Evolutionary conservation across 2,329 filamentous ascomycete species (phyloP).

Genomic region (Rhinocladiella mackenziei): DNA sequence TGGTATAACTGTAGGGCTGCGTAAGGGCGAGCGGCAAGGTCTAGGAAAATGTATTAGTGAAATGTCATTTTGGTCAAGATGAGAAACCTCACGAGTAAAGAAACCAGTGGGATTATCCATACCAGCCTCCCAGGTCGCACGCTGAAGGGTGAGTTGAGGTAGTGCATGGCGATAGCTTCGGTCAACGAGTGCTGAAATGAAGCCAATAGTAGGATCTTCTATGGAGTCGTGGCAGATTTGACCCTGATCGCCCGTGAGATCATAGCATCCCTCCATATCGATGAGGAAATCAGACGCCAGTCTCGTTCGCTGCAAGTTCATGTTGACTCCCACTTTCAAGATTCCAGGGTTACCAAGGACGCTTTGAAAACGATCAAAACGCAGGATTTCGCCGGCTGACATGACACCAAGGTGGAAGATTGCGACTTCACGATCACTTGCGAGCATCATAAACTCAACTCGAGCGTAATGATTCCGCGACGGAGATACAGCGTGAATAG

Average conservation of each 20-base stretch:
- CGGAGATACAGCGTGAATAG: too few species aligned
- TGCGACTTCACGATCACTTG: slow-evolving; percentile 14
- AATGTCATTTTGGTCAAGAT: neutral
- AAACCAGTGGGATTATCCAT: slow-evolving; percentile 7
- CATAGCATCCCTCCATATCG: slow-evolving; percentile 4
- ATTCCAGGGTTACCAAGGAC: slow-evolving; percentile 13
- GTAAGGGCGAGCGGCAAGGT: slow-evolving; percentile 18
- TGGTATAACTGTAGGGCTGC: slow-evolving; percentile 12
- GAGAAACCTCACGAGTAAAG: slow-evolving; percentile 12
- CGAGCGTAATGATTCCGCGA: too few species aligned
- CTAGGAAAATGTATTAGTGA: slow-evolving; percentile 8
- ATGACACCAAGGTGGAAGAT: slow-evolving; percentile 11
- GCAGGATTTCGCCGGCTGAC: slow-evolving; percentile 1
- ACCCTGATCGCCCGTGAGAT: neutral
- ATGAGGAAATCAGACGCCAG: slow-evolving; percentile 6
- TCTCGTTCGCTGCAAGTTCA: slow-evolving; percentile 7
- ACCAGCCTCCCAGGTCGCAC: slow-evolving; percentile 1
- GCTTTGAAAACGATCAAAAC: slow-evolving; percentile 1
- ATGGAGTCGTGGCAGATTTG: neutral
- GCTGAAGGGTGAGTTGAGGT: slow-evolving; percentile 6
- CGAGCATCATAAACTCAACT: slow-evolving; percentile 14
- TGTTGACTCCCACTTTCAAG: slow-evolving; percentile 18
- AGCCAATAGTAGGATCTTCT: slow-evolving; percentile 1
- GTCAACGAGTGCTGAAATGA: slow-evolving; percentile 8
- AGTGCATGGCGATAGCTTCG: slow-evolving; percentile 5